Conservation (phyloP, 768 basidiomycete species). For the Suillus subluteus region DNA sequence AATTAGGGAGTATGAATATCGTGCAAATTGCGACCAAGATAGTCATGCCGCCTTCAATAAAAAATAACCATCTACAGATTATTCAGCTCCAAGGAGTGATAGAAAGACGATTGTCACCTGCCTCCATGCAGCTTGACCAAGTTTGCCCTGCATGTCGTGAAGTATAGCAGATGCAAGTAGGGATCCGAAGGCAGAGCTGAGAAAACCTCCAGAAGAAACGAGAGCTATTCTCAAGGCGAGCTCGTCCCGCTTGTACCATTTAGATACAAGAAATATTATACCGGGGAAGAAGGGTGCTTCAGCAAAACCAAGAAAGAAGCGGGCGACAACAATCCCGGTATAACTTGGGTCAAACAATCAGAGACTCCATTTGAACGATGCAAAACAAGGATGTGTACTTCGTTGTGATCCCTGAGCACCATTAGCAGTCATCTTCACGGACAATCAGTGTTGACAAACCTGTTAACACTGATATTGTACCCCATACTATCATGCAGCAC, state of each 20-base stretch:
- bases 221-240: conserved; percentile 41
- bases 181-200: conserved; percentile 50
- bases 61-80: conserved; percentile 24
- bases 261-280: conserved; percentile 7
- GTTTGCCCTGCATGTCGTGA: conserved; percentile 41
- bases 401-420: conserved; percentile 7
- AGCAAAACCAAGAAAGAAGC: conserved; percentile 13
- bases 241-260: conserved; percentile 39
- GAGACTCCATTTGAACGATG: background rate
- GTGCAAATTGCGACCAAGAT: conserved; percentile 37
- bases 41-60: conserved; percentile 36
- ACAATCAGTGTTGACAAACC: conserved; percentile 23
- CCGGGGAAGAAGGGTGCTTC: conserved; percentile 13
- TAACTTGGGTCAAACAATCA: conserved; percentile 6
- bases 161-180: conserved; percentile 49
- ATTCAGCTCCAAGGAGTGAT: conserved; percentile 5
- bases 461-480: conserved; percentile 40
- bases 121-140: conserved; percentile 44
- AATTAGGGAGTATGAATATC: conserved; percentile 42
- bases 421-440: background rate
- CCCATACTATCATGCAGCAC: conserved; percentile 38
- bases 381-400: conserved; percentile 3
- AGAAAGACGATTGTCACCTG: conserved; percentile 23
- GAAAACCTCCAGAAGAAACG: conserved; percentile 41
- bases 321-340: conserved; percentile 2